phyloP scores from a whole-genome alignment of 1,139 yeast genomes.

The Debaryomyces nepalensis region DNA sequence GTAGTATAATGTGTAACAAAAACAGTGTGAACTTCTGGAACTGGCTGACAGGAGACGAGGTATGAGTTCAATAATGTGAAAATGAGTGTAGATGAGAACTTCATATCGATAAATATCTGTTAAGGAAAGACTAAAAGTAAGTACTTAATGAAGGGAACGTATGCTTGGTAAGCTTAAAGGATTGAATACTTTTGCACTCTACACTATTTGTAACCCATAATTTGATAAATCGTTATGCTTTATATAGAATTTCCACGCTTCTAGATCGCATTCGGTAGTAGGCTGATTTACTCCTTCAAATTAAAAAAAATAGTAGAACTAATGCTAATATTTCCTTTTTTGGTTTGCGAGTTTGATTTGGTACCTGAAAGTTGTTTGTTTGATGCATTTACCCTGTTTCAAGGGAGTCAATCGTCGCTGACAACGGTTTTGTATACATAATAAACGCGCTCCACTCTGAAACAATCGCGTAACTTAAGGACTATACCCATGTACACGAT shows the following conservation, averaged over 20 bases:
- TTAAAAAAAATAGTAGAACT: neutral
- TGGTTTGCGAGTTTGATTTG: constrained; percentile 1
- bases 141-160: constrained; percentile 1
- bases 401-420: neutral
- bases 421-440: constrained; percentile 5
- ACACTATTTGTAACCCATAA: no score
- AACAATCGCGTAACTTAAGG: constrained; percentile 8
- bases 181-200: no score
- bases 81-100: constrained; percentile 21
- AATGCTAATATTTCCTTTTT: neutral
- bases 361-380: constrained; percentile 8
- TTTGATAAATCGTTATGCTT: no score
- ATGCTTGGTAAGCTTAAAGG: neutral
- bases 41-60: constrained; percentile 27
- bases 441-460: constrained; percentile 9
- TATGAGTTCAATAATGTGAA: constrained; percentile 15
- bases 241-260: neutral
- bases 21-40: constrained; percentile 25
- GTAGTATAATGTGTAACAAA: constrained; percentile 24
- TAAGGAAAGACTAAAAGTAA: constrained; percentile 14
- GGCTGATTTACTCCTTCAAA: constrained; percentile 4
- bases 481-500: neutral
- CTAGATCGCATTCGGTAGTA: constrained; percentile 4
- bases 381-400: neutral
- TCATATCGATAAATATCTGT: constrained; percentile 18